Evolutionary conservation across 176 grass and related monocot species (phyloP).

Genomic region (Musa troglodytarum): DNA sequence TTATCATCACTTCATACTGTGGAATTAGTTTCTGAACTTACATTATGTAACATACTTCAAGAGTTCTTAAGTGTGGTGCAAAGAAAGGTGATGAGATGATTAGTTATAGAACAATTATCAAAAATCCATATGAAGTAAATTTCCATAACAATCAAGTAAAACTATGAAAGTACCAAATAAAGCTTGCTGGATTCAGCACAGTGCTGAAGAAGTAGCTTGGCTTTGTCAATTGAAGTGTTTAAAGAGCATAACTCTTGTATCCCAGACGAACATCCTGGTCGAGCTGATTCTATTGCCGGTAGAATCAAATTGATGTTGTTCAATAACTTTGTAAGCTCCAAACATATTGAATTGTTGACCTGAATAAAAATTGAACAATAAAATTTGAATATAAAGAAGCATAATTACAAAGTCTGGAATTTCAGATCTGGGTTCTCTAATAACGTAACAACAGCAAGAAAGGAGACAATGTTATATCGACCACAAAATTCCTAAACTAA

Average conservation of each 20-base stretch:
- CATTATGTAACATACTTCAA: too few species aligned
- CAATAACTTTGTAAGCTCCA: conserved; percentile 54
- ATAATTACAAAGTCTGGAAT: neutral
- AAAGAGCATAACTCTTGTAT: conserved; percentile 86
- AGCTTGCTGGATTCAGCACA: conserved; percentile 78
- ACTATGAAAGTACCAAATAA: conserved; percentile 63
- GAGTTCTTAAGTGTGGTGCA: neutral
- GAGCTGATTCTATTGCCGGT: conserved; percentile 77
- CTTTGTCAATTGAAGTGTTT: conserved; percentile 75
- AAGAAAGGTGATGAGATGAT: conserved; percentile 1
- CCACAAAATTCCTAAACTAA: neutral
- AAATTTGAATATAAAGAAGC: neutral
- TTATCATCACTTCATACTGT: neutral
- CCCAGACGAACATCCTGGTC: conserved; percentile 62
- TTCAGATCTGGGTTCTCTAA: neutral
- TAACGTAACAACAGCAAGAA: neutral
- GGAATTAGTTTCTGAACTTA: too few species aligned
- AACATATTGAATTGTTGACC: conserved; percentile 64
- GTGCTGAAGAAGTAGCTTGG: conserved; percentile 52
- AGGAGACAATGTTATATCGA: neutral
- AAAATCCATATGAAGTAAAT: neutral
- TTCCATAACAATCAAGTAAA: neutral
- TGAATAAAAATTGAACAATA: conserved; percentile 23
- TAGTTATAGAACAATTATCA: conserved; percentile 1
- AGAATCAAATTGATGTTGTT: conserved; percentile 63